Evolutionary conservation across 805 yeast species (phyloP).

Genomic region (Cyberlindnera maritima): DNA sequence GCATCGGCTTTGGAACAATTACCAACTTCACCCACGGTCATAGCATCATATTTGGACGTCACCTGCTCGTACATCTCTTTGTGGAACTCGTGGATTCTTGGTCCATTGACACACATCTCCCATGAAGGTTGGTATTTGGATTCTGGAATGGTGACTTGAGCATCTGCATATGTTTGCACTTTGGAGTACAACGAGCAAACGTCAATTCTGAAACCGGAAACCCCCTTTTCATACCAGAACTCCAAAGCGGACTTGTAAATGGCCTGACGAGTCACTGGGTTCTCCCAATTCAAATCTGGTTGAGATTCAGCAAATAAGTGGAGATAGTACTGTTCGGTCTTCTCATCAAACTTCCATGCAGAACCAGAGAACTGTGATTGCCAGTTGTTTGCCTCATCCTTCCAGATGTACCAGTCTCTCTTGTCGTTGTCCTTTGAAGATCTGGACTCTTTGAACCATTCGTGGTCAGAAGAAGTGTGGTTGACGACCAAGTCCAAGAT

Average conservation of each 20-base stretch:
- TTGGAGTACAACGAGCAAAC: slow-evolving; percentile 52
- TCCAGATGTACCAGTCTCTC: slow-evolving; percentile 64
- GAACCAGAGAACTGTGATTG: slow-evolving; percentile 48
- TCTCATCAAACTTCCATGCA: slow-evolving; percentile 57
- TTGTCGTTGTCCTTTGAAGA: slow-evolving; percentile 49
- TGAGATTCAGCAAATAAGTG: slow-evolving; percentile 51
- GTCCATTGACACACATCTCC: slow-evolving; percentile 40
- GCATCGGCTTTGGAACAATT: slow-evolving; percentile 39
- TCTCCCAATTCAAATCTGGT: slow-evolving; percentile 65
- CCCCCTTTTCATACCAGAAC: slow-evolving; percentile 55
- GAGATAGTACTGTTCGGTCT: slow-evolving; percentile 53
- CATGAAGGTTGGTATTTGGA: slow-evolving; percentile 39
- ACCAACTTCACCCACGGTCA: slow-evolving; percentile 60
- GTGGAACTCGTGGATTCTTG: slow-evolving; percentile 57
- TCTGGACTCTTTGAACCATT: slow-evolving; percentile 56
- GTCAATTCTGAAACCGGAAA: slow-evolving; percentile 60
- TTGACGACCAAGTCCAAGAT: slow-evolving; percentile 56
- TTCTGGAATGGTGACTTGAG: slow-evolving; percentile 43
- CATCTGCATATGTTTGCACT: slow-evolving; percentile 43
- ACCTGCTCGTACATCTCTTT: slow-evolving; percentile 45
- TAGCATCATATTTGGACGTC: slow-evolving; percentile 44
- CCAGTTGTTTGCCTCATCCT: slow-evolving; percentile 56
- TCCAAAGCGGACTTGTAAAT: slow-evolving; percentile 45
- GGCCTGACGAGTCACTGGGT: slow-evolving; percentile 29
- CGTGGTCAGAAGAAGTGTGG: slow-evolving; percentile 54